Percentiles rank a stretch among this genome's conserved stretches.
Conservation (phyloP, 2,329 filamentous ascomycete species). For the Chaetomium sp. region DNA sequence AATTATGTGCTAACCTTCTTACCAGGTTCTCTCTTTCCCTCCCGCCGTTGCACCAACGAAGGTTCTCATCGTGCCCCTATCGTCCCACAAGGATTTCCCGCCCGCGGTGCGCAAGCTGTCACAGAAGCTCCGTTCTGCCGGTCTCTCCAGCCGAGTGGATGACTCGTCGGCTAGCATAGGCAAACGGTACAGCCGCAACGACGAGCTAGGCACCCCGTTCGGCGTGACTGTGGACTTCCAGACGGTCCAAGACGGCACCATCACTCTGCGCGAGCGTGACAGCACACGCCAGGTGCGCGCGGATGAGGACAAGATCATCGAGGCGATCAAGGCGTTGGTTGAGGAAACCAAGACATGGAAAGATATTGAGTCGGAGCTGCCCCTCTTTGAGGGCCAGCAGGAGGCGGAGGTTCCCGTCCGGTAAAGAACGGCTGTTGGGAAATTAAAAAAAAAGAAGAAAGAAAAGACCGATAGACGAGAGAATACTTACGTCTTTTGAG, state of each 20-base stretch:
- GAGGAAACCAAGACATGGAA: constrained; percentile 51
- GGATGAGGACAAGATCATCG: constrained; percentile 70
- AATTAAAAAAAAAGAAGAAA: no score
- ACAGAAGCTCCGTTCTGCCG: constrained; percentile 65
- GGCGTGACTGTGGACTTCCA: constrained; percentile 96
- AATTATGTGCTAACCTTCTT: constrained; percentile 6
- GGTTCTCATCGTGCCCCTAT: constrained; percentile 86
- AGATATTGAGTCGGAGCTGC: constrained; percentile 70
- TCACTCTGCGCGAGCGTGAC: constrained; percentile 87
- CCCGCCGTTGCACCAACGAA: constrained; percentile 82
- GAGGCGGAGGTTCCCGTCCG: constrained; percentile 33
- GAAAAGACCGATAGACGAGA: no score
- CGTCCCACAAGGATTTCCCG: constrained; percentile 71
- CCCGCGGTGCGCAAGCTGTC: constrained; percentile 70
- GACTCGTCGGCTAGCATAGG: constrained; percentile 88
- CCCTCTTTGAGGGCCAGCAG: constrained; percentile 81
- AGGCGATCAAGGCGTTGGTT: constrained; percentile 55
- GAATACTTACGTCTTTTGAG: no score
- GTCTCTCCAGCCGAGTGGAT: constrained; percentile 79
- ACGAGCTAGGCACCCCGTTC: constrained; percentile 90
- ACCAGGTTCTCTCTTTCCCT: constrained; percentile 49
- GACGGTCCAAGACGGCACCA: constrained; percentile 76
- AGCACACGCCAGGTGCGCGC: constrained; percentile 86
- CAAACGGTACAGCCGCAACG: constrained; percentile 90
- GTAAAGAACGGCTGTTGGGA: neutral